Percentiles rank a stretch among this genome's conserved stretches.
These are phyloP conservation scores for Sarocladium brachiariae DNA, from an alignment of 2,329 filamentous ascomycete genomes.

Conservation along the genomic window DNA sequence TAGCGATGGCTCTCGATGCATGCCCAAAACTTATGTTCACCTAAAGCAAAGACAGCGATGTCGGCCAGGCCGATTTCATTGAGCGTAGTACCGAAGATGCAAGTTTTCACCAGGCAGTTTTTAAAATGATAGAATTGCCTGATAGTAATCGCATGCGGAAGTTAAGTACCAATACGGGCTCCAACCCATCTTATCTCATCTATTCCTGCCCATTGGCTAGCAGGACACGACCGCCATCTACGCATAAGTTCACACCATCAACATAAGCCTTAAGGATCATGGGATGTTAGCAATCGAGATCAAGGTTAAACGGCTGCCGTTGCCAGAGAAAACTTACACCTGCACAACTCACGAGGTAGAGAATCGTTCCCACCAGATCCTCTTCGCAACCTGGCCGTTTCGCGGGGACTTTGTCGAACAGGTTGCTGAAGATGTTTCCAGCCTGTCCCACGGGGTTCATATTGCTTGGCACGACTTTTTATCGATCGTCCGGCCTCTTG, in stretches of 20 bases:
- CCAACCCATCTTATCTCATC: no score
- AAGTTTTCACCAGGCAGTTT: no score
- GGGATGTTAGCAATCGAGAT: no score
- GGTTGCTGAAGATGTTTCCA: slow-evolving; percentile 24
- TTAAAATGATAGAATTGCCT: no score
- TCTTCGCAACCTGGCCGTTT: slow-evolving; percentile 23
- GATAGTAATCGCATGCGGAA: no score
- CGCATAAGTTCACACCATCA: slow-evolving; percentile 23
- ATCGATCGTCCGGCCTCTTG: background rate
- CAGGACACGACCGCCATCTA: slow-evolving; percentile 24
- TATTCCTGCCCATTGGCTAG: slow-evolving; percentile 23
- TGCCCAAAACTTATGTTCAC: no score
- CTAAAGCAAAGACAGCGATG: no score
- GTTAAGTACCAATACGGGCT: no score
- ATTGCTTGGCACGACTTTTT: slow-evolving; percentile 25
- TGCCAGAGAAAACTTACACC: slow-evolving; percentile 21
- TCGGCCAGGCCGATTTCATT: background rate
- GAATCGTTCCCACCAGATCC: slow-evolving; percentile 23
- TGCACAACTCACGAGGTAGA: slow-evolving; percentile 25
- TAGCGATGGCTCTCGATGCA: background rate
- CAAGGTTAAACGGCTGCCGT: no score
- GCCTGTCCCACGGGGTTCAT: slow-evolving; percentile 26
- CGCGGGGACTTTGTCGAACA: slow-evolving; percentile 26
- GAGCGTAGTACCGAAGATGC: no score
- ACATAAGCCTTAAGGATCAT: slow-evolving; percentile 27